Evolutionary conservation across 805 yeast genomes (phyloP), one percentile per base, ranked within the genome.

Genomic region (Blastobotrys americana): DNA sequence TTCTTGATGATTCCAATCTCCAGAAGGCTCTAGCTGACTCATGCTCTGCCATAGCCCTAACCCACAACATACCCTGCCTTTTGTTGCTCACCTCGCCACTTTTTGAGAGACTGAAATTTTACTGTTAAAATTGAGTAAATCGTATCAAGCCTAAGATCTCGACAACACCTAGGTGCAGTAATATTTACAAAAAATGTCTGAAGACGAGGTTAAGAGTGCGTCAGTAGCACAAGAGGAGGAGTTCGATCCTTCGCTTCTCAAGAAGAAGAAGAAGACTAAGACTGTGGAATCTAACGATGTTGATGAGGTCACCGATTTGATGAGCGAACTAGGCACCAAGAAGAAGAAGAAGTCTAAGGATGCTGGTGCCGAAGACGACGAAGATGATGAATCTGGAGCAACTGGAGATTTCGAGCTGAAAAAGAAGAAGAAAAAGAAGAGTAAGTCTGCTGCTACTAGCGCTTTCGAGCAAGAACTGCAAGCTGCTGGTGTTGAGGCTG

Each of bases 381-480:
- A 76, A 33, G 69, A 79, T 17, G 44, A 41, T 34, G 84, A 80
- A 51, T 76, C 80, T 51, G 50, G 50, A 6, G 51, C 45, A 22
- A 68, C 77, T 33, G 70, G 80, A 27, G 80, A 78, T 57, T 72
- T 82, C 44, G 79, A 87, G 77, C 84, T 84, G 82, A 75, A 84
- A 64, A 67, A 46, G 69, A 68, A 48, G 54, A 57, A 54, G 63
- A 62, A 57, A 58, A 56, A 61, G 55, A 54, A 51, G 54, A 55
- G 47, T 43, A 46, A 43, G 39, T 42, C 71, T 25, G 65, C 72
- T 13, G 84, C 74, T 41, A 77, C 81, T 20, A 78, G 80, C 56
- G 96, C 84, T 52, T 90, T 90, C 59, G 97, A 90, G 55, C 82
- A 83, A 61, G 85, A 85, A 59, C 73, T 90, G 57, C 95, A 86